A percentile compares a stretch with the other conserved stretches of the same genome.
Evolutionary conservation across 768 basidiomycete species (phyloP).

Genomic region (Agaricus sinodeliciosus): DNA sequence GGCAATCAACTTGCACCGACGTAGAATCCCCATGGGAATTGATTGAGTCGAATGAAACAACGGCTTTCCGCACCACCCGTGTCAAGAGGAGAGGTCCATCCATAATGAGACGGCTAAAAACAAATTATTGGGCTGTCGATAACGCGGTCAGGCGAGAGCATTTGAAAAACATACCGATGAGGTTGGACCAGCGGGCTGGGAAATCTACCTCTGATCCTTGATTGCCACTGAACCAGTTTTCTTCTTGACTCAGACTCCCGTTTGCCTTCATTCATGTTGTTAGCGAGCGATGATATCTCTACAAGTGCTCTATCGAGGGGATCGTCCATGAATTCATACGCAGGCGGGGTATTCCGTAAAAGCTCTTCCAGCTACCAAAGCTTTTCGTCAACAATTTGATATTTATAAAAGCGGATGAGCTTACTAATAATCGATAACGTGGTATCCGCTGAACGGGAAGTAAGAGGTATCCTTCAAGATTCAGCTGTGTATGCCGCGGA

Average conservation of each 20-base stretch:
- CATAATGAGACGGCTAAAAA: slow-evolving; percentile 78
- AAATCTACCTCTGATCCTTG: slow-evolving; percentile 84
- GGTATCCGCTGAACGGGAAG: slow-evolving; percentile 96
- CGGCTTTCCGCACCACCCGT: slow-evolving; percentile 84
- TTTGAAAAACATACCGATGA: slow-evolving; percentile 58
- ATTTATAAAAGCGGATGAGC: slow-evolving; percentile 17
- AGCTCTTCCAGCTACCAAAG: slow-evolving; percentile 73
- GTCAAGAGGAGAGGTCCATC: slow-evolving; percentile 83
- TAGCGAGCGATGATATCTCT: slow-evolving; percentile 85
- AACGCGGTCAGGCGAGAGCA: background rate
- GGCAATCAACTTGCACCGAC: slow-evolving; percentile 84
- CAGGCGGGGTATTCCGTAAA: slow-evolving; percentile 76
- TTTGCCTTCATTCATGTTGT: slow-evolving; percentile 98
- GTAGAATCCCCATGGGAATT: slow-evolving; percentile 72
- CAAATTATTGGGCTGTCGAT: background rate
- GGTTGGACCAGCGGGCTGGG: slow-evolving; percentile 98
- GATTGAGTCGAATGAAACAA: slow-evolving; percentile 74
- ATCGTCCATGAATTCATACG: slow-evolving; percentile 69
- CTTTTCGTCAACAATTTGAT: slow-evolving; percentile 10
- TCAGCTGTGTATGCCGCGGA: slow-evolving; percentile 89
- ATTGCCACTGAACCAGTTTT: slow-evolving; percentile 87
- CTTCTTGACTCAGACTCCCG: slow-evolving; percentile 89
- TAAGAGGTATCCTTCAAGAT: slow-evolving; percentile 88
- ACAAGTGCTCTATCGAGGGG: slow-evolving; percentile 78
- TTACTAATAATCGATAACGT: slow-evolving; percentile 87